Evolutionary conservation across 139 green algal genomes (phyloP).

Genomic region (Deuterostichococcus epilithicus): DNA sequence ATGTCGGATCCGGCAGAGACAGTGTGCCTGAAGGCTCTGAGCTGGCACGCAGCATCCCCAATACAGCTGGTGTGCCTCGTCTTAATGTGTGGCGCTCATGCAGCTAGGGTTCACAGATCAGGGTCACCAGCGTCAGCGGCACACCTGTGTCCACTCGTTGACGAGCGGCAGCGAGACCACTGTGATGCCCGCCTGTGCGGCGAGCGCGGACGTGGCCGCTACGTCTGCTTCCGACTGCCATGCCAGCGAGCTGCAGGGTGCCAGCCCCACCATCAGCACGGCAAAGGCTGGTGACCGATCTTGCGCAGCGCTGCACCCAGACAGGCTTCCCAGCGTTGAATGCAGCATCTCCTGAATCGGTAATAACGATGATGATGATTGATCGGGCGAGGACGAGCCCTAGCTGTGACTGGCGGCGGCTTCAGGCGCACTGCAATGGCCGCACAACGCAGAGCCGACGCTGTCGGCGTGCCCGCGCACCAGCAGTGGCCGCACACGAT

Average conservation of each 20-base stretch:
- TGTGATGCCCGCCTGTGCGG: conserved; percentile 39
- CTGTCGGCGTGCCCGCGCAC: conserved; percentile 15
- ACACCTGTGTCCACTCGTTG: conserved; percentile 66
- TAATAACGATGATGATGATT: not conserved
- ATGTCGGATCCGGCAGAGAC: no score
- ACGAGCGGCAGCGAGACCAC: conserved; percentile 65
- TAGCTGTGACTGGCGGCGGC: no score
- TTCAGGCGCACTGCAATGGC: not conserved
- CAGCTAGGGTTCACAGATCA: no score
- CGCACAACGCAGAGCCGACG: not conserved
- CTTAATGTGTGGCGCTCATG: no score
- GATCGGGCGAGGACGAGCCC: not conserved
- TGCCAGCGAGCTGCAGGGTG: conserved; percentile 48
- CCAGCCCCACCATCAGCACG: no score
- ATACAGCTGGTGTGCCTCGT: no score
- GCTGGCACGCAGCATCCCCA: no score
- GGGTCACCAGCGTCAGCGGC: no score
- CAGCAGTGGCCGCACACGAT: conserved; percentile 77
- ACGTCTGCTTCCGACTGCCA: conserved; percentile 43
- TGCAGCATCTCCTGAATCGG: not conserved
- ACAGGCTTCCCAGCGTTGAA: not conserved
- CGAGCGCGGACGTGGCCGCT: conserved; percentile 28
- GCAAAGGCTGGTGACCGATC: no score
- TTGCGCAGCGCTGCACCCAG: not conserved
- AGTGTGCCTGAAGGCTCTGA: no score